Evolutionary conservation across 306 rosid genomes (phyloP), one percentile per base, ranked within the genome.

Genomic region (Erythrophleum fordii): DNA sequence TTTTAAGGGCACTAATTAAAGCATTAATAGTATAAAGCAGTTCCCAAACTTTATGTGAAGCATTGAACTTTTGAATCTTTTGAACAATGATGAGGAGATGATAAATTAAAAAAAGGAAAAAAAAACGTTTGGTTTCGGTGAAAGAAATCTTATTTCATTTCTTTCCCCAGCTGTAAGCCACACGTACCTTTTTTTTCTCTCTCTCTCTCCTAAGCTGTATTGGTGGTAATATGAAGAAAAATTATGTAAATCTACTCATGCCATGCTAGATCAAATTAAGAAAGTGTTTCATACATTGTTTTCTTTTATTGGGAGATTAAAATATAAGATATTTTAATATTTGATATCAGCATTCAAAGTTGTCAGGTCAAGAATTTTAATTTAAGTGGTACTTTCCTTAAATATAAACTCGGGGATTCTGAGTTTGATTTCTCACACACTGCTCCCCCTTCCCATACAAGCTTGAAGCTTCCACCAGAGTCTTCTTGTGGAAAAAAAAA

Each of bases 51-150:
- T 90, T 91, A 78, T 80, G 73, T 74, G 69, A 81, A 85, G 90
- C 89, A 65, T 52, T 72, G 66, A 81, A 70, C 90, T 86, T 90
- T 87, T 83, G 78, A 58, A 86, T 81, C 81, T 87, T 80, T 79
- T 72, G 91, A 86, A 90, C 87, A 86, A 90, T 90, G 91, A 90
- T 89, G 87, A 76, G 76, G 25, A 80, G 84, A 91, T 90, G 86
- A 94, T 92, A 22, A 66, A 13, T 75, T 81, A 18, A 8, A 64
- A 34, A 23, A 72, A 28, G 52, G 31, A 26, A 70, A 9, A 73
- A 73, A 80, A 73, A 86, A 45, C 11, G 79, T 46, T 92, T 86
- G 87, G 83, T 83, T 86, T 82, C 16, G 77, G 87, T 72, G 90
- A 78, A 86, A 82, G 82, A 70, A 65, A 78, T 73, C 72, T 78